Base-by-base conservation (phyloP, 352 stramenopile genomes). In the Phytophthora meadii region DNA sequence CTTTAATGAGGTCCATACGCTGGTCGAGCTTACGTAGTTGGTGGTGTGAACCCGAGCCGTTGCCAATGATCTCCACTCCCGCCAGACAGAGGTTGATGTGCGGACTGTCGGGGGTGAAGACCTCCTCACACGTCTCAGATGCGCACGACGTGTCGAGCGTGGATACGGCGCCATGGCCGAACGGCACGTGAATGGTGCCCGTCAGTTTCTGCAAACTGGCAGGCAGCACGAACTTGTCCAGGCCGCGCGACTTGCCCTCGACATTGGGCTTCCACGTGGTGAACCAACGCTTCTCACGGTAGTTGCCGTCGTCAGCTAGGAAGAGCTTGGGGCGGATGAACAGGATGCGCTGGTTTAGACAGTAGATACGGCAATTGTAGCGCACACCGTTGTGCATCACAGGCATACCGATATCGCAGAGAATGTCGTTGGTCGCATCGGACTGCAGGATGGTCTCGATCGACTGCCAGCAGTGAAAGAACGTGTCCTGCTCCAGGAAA, bases 351-450 rank as follows among this genome's bases (percentile, higher is more conserved):
- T 86, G 68, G 78, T 99, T 80, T 30, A 97, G 81, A 54, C 92
- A 98, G 67, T 98, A 96, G 9, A 99, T 89, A 25, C 98, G 88
- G 76, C 97, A 99, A 77, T 99, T 99, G 87, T 99, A 99, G 32
- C 96, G 88, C 64, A 98, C 95, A 36, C 96, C 95, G 28, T 91
- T 85, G 80, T 99, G 92, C 76, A 98, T 85, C 17, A 99, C 82
- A 5, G 97, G 97, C 96, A 99, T 98, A 46, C 98, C 98, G 74
- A 99, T 98, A 76, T 99, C 98, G 66, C 96, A 99, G 6, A 99
- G 57, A 53, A 99, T 97, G 65, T 83, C 86, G 58, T 98, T 80
- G 8, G 97, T 99, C 14, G 83, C 87, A 49, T 98, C 93, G 17
- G 72, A 81, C 61, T 84, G 48, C 10, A 99, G 79, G 41, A 98